A percentile compares a stretch with the other conserved stretches of the same genome.
Conservation (phyloP, 768 basidiomycete genomes). For the Gautieria morchelliformis region DNA sequence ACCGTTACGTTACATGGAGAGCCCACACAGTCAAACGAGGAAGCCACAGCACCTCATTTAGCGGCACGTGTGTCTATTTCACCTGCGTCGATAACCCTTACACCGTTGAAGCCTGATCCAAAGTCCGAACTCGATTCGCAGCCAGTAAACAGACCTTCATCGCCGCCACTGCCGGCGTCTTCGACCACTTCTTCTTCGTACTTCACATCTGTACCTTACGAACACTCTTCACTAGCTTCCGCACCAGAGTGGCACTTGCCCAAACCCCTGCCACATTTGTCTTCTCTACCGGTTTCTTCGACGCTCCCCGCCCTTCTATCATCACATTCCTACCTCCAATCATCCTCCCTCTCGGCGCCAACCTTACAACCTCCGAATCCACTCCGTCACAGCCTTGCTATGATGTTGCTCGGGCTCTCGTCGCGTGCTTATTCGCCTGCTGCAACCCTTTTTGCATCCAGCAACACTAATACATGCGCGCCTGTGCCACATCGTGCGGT, state of each 20-base stretch:
- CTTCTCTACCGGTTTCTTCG: constrained; percentile 9
- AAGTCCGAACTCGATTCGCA: constrained; percentile 25
- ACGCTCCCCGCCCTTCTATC: constrained; percentile 65
- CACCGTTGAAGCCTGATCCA: constrained; percentile 19
- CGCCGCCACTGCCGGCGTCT: constrained; percentile 33
- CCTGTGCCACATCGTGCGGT: constrained; percentile 44
- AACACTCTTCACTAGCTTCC: constrained; percentile 57
- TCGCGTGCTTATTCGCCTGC: constrained; percentile 58
- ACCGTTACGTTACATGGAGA: constrained; percentile 6
- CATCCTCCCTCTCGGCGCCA: constrained; percentile 43
- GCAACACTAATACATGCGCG: constrained; percentile 36
- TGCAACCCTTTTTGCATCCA: constrained; percentile 52
- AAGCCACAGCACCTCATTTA: constrained; percentile 9
- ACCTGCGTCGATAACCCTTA: constrained; percentile 22
- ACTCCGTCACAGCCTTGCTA: constrained; percentile 64
- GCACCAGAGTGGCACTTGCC: constrained; percentile 67
- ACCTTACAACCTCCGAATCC: constrained; percentile 42
- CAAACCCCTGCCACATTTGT: constrained; percentile 21
- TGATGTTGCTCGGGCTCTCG: constrained; percentile 48
- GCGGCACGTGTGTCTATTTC: constrained; percentile 12
- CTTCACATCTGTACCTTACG: constrained; percentile 62
- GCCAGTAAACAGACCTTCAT: constrained; percentile 30
- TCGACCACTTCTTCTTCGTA: constrained; percentile 52
- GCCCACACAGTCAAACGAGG: neutral
- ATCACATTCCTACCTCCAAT: constrained; percentile 51